Conservation (phyloP, 495 filamentous ascomycete genomes). For the Haplographium delicatum region DNA sequence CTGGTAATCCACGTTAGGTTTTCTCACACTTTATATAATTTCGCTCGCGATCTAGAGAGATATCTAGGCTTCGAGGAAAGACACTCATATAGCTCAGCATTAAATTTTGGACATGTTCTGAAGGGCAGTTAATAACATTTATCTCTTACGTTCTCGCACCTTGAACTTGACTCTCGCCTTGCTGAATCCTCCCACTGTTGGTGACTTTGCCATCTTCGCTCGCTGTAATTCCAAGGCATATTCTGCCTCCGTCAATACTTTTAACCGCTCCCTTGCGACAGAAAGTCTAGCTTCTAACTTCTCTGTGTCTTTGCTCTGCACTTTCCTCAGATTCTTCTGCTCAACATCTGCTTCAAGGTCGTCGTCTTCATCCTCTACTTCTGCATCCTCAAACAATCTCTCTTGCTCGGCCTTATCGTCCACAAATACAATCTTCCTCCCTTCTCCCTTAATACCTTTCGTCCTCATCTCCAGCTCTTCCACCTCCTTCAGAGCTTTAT, state of each 20-base stretch:
- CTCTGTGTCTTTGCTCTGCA: slow-evolving; percentile 19
- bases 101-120: slow-evolving; percentile 22
- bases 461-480: slow-evolving; percentile 38
- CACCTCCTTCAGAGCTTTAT: slow-evolving; percentile 42
- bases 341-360: slow-evolving; percentile 24
- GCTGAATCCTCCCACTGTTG: slow-evolving; percentile 68
- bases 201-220: slow-evolving; percentile 71
- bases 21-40: slow-evolving; percentile 5
- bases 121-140: slow-evolving; percentile 25
- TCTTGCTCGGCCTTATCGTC: slow-evolving; percentile 18
- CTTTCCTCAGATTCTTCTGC: slow-evolving; percentile 10
- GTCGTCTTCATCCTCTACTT: slow-evolving; percentile 23
- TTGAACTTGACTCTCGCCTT: slow-evolving; percentile 82
- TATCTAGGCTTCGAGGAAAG: slow-evolving; percentile 8
- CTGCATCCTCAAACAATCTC: slow-evolving; percentile 6
- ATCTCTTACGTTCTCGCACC: slow-evolving; percentile 75
- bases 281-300: slow-evolving; percentile 46
- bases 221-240: slow-evolving; percentile 70
- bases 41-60: slow-evolving; percentile 2
- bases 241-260: slow-evolving; percentile 66
- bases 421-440: slow-evolving; percentile 24
- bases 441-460: slow-evolving; percentile 21
- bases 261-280: slow-evolving; percentile 61
- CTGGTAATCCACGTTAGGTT: neutral
- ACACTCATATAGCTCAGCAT: slow-evolving; percentile 12